Evolutionary conservation across 1,284 basidiomycete genomes (phyloP).

Genomic region (Vanrija humicola): DNA sequence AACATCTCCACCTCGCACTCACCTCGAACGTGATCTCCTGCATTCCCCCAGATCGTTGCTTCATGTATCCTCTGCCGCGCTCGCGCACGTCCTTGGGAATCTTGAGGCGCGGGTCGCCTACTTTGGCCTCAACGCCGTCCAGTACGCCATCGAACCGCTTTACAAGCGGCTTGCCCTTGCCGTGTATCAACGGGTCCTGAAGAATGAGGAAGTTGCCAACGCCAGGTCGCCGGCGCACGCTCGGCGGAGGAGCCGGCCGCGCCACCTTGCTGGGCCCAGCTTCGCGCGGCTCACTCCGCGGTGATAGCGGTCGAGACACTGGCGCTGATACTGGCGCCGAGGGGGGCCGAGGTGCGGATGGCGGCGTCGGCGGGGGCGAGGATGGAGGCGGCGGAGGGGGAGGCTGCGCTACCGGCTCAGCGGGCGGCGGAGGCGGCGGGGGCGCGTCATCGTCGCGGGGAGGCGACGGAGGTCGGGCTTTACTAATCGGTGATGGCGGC

Average conservation of each 20-base stretch:
- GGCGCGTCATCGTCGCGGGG: constrained; percentile 9
- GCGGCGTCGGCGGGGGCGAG: constrained; percentile 7
- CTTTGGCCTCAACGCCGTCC: constrained; percentile 24
- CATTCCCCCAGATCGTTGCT: constrained; percentile 28
- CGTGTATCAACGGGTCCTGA: constrained; percentile 11
- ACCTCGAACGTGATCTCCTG: constrained; percentile 36
- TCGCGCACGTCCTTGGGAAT: constrained; percentile 20
- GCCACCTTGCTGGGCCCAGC: neutral
- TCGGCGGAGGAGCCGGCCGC: constrained; percentile 20
- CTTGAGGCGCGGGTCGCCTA: constrained; percentile 33
- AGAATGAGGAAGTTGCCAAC: constrained; percentile 28
- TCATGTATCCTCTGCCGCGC: constrained; percentile 30
- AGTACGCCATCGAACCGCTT: constrained; percentile 38
- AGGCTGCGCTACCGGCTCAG: constrained; percentile 19
- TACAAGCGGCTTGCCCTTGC: constrained; percentile 20
- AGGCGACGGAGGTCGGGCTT: neutral
- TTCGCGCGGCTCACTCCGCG: no score
- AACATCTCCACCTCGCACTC: constrained; percentile 14
- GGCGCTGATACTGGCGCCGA: constrained; percentile 1
- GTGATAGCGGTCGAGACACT: constrained; percentile 4
- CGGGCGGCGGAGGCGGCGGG: constrained; percentile 3
- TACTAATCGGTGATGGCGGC: neutral
- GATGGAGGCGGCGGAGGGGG: constrained; percentile 11
- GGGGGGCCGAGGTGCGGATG: neutral
- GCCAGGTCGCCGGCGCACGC: constrained; percentile 24